Evolutionary conservation across 352 stramenopile species (phyloP), one percentile per base, ranked within the genome.

Genomic region (Globisporangium uncinulatum): DNA sequence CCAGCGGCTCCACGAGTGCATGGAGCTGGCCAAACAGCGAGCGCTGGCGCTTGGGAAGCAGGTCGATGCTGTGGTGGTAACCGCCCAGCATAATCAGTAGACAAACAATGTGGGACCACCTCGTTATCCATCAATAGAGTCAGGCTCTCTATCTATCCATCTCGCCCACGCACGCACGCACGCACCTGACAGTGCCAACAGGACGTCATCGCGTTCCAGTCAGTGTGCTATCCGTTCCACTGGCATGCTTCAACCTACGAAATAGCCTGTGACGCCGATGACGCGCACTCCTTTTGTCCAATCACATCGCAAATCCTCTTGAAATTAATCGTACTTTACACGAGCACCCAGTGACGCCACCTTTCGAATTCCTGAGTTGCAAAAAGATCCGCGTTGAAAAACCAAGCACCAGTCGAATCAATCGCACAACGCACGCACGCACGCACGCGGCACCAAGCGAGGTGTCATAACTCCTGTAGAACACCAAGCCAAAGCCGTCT

Each of bases 1-100:
- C 1, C 54, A 52, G 31, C 83, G 70, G 34, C 77, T 94, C 46
- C 72, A 86, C 29, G 42, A 70, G 44, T 90, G 80, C 62, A 90
- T 91, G 79, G 46, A 69, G 24, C 51, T 74, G n/a, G 81, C 83
- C 47, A 86, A 86, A 55, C 54, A 56, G 29, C 76, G 74, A 21
- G 60, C 61, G 6, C 54, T 61, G 39, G 41, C 50, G 32, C 65
- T 87, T 56, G 71, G 70, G 4, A 68, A 63, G 56, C 69, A 80
- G 7, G 66, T 87, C 43, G 66, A 79, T 15, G 50, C 50, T 14
- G 41, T 32, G 20, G 15, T 49, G 48, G 21, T 15, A 31, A 21
- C 42, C 6, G 37, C 37, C 7, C 34, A 8, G 34, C 34, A 39
- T 39, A 6, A 39, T 9, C 8, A 39, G 34, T 13, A 39, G 34